Evolutionary conservation across 2,329 filamentous ascomycete species (phyloP), one percentile per base, ranked within the genome.

Genomic region (Fusarium sp.): DNA sequence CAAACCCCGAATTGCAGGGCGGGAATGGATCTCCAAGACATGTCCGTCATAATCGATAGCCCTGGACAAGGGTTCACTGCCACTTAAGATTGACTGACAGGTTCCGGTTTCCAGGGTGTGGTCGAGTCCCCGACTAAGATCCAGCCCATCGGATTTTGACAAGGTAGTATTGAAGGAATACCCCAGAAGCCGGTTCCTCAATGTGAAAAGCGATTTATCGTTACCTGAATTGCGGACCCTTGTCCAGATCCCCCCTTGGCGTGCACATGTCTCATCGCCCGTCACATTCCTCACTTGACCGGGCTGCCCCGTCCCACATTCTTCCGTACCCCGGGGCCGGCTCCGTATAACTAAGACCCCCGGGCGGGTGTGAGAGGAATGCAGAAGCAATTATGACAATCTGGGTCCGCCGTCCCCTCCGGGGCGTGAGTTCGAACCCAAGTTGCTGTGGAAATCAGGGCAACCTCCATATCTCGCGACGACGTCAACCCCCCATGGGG

Each of bases 231-330:
- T 60, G 60, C 56, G 49, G 62, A 33, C 62, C 60, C 66, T 63
- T 65, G 53, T 38, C 44, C 61, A 47, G 49, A 31, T 44, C 22
- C 35, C 62, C 68, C 58, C 42, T 59, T 58, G 49, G 54, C 42
- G 57, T 57, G n/a, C 35, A 29, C 39, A 53, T 72, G 71, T 72
- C 61, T 72, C 71, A 75, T 65, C 46, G 61, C 62, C 52, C 22
- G 53, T 73, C 74, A 76, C 69, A 76, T 77, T 76, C 75, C 75
- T 74, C 46, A 35, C 54, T 53, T 35, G 45, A 17, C 53, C 70
- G 57, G 53, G 62, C 57, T 68, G 52, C 61, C 55, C 69, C 73
- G 65, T 70, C 63, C 65, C 61, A 71, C 75, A 76, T 73, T 75
- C 75, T 76, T 52, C 73, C 66, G 63, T 64, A 35, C 41, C 18